Base-by-base conservation (phyloP, 1,284 basidiomycete species). In the Trichosporon faecale region DNA sequence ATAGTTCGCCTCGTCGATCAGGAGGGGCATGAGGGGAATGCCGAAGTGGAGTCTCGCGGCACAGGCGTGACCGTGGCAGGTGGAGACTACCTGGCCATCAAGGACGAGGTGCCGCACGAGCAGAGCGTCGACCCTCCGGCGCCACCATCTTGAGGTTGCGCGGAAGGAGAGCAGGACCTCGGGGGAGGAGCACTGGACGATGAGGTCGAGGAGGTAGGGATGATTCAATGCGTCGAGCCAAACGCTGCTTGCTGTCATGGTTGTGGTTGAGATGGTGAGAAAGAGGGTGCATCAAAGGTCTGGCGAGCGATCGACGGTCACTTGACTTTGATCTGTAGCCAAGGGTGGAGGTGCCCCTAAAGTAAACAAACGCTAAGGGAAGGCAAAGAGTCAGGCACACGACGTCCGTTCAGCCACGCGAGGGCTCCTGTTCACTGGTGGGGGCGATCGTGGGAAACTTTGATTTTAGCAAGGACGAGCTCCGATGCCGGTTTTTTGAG, bases 151-250 rank as follows among this genome's bases (percentile, higher is more conserved):
- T 16, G 57, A 21, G 3, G 57, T 61, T 16, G 27, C 57, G 27
- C 57, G 57, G 57, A 61, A 61, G 16, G 57, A 29, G 27, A 31
- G 57, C 57, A 61, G 57, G 18, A 61, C 57, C 11, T 61, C 57
- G 29, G 21, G 21, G 16, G 27, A 3, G 29, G 57, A 29, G 16
- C 27, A 29, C 18, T 31, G 57, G 16, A 61, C 57, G 57, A 61
- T n/a, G 29, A 61, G 57, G 29, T 61, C 57, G 57, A 61, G 6
- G 57, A 61, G 27, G 57, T 61, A 61, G 18, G 57, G 57, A 29
- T 33, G 18, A 29, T 61, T 31, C 16, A 61, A 5, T 14, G 27
- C 29, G 29, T 61, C 57, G 18, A 61, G 27, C 57, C 57, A 61
- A 3, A 31, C 14, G 18, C 55, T 25, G 25, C 21, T 23, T 14